These are phyloP conservation scores for Dalbergia cultrata DNA, from an alignment of 306 rosid genomes.

Conservation along the genomic window DNA sequence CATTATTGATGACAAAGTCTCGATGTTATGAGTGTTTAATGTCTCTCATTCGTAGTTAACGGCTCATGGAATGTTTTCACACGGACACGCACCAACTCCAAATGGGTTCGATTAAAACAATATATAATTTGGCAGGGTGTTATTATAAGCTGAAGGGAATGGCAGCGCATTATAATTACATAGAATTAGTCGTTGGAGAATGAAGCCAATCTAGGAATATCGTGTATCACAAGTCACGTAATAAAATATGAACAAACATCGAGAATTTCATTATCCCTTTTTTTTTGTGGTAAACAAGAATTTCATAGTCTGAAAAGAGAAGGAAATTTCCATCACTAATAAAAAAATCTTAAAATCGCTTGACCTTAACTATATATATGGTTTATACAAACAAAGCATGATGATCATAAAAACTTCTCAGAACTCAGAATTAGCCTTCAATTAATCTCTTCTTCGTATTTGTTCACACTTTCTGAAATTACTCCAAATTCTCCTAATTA, in stretches of 20 bases:
- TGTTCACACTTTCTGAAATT: neutral
- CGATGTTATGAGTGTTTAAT: too few species aligned
- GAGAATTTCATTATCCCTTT: too few species aligned
- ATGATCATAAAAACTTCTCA: conserved; percentile 15
- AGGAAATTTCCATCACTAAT: neutral
- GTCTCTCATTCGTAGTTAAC: too few species aligned
- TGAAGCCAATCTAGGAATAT: neutral
- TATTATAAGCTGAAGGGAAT: too few species aligned
- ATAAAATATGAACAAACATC: neutral
- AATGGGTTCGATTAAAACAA: too few species aligned
- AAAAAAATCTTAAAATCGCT: neutral
- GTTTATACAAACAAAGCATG: conserved; percentile 2
- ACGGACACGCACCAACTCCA: too few species aligned
- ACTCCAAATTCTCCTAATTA: neutral
- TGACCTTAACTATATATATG: neutral
- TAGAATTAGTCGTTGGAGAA: too few species aligned
- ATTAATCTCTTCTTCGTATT: conserved; percentile 3
- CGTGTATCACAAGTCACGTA: neutral
- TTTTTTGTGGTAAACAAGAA: neutral
- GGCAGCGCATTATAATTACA: too few species aligned
- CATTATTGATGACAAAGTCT: neutral
- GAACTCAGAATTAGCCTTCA: neutral
- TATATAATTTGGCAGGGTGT: too few species aligned
- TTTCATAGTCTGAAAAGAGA: neutral
- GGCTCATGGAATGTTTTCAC: neutral